Evolutionary conservation across 192 early-diverging fungal species (phyloP).

Genomic region (Thamnidium elegans): DNA sequence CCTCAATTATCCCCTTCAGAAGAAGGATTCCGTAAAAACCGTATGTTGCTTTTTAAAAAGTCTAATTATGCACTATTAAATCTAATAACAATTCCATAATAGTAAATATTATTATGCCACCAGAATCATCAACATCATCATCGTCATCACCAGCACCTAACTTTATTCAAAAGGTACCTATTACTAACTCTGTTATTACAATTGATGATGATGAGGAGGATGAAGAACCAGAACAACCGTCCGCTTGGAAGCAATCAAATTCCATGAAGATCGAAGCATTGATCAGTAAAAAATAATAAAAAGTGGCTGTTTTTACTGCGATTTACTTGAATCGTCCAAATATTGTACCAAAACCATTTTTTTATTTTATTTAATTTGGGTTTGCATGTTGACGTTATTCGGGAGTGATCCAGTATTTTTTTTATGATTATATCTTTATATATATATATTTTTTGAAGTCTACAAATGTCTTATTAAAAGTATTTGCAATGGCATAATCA

Average conservation of each 20-base stretch:
- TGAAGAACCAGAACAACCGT: neutral
- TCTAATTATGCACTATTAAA: no score
- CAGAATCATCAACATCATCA: no score
- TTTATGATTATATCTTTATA: no score
- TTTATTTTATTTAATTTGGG: no score
- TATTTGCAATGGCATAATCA: no score
- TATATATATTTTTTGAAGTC: no score
- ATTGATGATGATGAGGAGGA: neutral
- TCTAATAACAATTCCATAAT: neutral
- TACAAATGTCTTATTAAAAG: no score
- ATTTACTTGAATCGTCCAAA: no score
- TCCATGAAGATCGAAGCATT: slow-evolving; percentile 32
- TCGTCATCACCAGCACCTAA: neutral
- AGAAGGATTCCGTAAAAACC: slow-evolving; percentile 4
- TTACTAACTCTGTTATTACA: neutral
- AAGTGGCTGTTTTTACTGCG: slow-evolving; percentile 5
- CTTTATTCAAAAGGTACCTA: neutral
- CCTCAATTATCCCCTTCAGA: neutral
- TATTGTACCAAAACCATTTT: no score
- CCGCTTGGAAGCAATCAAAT: neutral
- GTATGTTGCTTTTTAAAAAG: neutral
- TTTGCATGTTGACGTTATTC: no score
- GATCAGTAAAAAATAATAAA: slow-evolving; percentile 10
- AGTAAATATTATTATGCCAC: neutral
- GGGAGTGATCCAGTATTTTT: no score